Conservation (phyloP, 495 filamentous ascomycete species). For the Parathielavia appendiculata region DNA sequence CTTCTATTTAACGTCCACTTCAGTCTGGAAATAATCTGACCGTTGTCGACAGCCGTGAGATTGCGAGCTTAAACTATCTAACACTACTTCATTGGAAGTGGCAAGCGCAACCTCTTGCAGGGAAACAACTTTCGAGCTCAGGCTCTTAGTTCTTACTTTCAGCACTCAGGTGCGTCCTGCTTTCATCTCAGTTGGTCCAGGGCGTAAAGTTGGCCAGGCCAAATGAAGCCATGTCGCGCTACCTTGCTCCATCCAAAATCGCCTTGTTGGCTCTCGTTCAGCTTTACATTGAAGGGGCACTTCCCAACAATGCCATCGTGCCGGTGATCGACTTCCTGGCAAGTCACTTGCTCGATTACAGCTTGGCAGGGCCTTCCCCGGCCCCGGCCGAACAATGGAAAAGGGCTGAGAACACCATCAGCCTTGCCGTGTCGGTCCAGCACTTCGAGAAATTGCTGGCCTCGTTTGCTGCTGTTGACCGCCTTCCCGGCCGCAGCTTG, state of each 20-base stretch:
- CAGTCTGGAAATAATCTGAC: no score
- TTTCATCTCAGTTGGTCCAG: background rate
- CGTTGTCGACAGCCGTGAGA: background rate
- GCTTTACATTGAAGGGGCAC: conserved; percentile 68
- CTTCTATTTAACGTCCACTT: no score
- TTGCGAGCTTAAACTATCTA: background rate
- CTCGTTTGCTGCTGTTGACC: conserved; percentile 51
- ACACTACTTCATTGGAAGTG: background rate
- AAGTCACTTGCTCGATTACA: conserved; percentile 58
- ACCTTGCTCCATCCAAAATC: conserved; percentile 80
- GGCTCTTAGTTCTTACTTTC: no score
- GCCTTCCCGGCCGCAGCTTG: conserved; percentile 68
- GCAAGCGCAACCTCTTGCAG: background rate
- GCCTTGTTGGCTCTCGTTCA: conserved; percentile 73
- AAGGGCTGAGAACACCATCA: conserved; percentile 39
- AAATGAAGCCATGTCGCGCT: conserved; percentile 58
- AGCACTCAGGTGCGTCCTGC: no score
- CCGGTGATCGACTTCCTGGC: conserved; percentile 82
- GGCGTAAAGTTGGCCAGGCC: background rate
- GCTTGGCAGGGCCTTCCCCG: conserved; percentile 17
- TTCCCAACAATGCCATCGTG: conserved; percentile 71
- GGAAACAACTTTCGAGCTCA: background rate
- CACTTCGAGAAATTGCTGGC: conserved; percentile 61
- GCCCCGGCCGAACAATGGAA: conserved; percentile 33
- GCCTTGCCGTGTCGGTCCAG: conserved; percentile 56